phyloP scores from a whole-genome alignment of 345 rosid genomes.

The Heritiera fomes region DNA sequence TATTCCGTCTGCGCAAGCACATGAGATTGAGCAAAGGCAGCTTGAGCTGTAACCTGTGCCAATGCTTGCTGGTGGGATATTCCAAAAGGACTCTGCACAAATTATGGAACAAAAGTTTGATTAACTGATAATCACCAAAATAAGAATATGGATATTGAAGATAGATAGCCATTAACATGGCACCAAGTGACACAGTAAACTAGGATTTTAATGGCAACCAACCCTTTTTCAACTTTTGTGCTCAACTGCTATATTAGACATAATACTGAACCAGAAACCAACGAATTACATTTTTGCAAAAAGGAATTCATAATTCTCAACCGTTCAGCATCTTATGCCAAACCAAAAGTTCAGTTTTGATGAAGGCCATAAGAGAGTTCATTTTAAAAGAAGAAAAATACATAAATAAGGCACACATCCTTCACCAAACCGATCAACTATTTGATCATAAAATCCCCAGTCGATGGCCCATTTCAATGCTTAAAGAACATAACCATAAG shows the following conservation, averaged over 20 bases:
- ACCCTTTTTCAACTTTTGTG: neutral
- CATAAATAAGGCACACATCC: neutral
- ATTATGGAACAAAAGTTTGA: conserved; percentile 27
- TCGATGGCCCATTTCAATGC: neutral
- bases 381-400: neutral
- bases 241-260: neutral
- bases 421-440: neutral
- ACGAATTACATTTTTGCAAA: neutral
- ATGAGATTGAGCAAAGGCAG: conserved; percentile 53
- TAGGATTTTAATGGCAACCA: neutral
- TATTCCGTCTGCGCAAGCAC: conserved; percentile 41
- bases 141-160: neutral
- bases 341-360: neutral
- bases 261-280: neutral
- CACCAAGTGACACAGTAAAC: neutral
- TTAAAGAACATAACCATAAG: neutral
- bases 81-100: conserved; percentile 73
- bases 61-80: conserved; percentile 83
- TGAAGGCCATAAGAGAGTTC: neutral
- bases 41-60: conserved; percentile 82
- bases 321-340: neutral
- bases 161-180: neutral
- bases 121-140: neutral
- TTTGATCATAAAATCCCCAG: neutral
- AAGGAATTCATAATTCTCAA: neutral